Evolutionary conservation across 306 rosid genomes (phyloP), one percentile per base, ranked within the genome.

Genomic region (Dalbergia cochinchinensis): DNA sequence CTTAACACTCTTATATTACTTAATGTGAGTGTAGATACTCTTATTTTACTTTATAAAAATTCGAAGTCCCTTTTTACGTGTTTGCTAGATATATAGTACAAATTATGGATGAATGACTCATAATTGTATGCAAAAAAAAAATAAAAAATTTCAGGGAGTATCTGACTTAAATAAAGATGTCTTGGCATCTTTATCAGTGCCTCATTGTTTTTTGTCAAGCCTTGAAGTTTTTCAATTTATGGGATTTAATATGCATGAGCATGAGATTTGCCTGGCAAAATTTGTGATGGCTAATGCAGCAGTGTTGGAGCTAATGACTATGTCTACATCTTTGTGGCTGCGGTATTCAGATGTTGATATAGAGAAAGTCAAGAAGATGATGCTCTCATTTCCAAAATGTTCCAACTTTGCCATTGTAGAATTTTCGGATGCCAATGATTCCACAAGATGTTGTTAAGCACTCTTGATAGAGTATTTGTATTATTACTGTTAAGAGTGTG

Each of bases 131-230:
- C 19, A 48, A 53, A 70, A n/a, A n/a, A n/a, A n/a, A n/a, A n/a
- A n/a, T n/a, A n/a, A n/a, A n/a, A 71, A 22, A n/a, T 85, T 74
- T 69, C 84, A 86, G 82, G 89, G 86, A 20, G 82, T 83, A 41
- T 76, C 63, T 50, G 74, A 86, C 5, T 82, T 71, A 3, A 22
- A 79, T 12, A 70, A 82, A 65, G 86, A 82, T 48, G 31, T 35
- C 14, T 70, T 75, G 33, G 9, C 71, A 26, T 74, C 44, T 22
- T 63, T 77, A 48, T 26, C n/a, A 7, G 77, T 82, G 35, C 89
- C 86, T 18, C 82, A 11, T 0, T 85, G 89, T 80, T 69, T 85
- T 78, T 13, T 26, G 73, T 41, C 82, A 45, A 64, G 73, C 80
- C 75, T 85, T 44, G 70, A 70, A 74, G 44, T 14, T 26, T 63